Base-by-base conservation (phyloP, 1,284 basidiomycete species). In the Sphagnurus paluster region DNA sequence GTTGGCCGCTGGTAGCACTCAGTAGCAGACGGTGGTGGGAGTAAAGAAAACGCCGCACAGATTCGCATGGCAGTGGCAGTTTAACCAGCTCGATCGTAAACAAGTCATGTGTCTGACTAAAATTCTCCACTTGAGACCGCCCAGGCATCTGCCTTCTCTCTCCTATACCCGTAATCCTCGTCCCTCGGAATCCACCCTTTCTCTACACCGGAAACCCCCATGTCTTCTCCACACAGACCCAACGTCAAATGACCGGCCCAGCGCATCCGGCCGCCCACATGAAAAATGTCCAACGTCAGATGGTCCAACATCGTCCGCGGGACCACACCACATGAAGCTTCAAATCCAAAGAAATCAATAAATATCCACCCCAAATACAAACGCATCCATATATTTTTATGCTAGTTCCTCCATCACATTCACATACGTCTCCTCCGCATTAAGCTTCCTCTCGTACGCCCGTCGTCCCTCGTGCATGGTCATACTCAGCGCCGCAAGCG, bases 391-490 rank as follows among this genome's bases (percentile, higher is more conserved):
- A 39, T 4, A 5, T 8, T 34, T 24, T 54, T 41, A 70, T 32
- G 63, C 67, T 52, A 71, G 42, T 53, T 70, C 70, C 48, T 68
- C 69, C 62, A 67, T 66, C 21, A 64, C 65, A 39, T 32, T 63
- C 34, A 49, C 56, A 54, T 61, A 68, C 10, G 55, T 66, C 51
- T 65, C 65, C 37, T 68, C 66, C 17, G 61, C 63, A 46, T 67
- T 64, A 32, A 61, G 41, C 45, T 56, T 63, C 46, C 72, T 57
- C 56, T 98, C 95, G 60, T 83, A 95, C 52, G 76, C 69, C 59
- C 95, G 72, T 59, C 96, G 71, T 21, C 69, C 79, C 69, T 98
- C 93, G 64, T 98, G 95, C 54, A 90, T 44, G 16, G 61, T 67
- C 61, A 93, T 83, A 44, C 87, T 89, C 11, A 79, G 70, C 1